Evolutionary conservation across 495 filamentous ascomycete genomes (phyloP).

Genomic region (Cryomyces antarcticus): DNA sequence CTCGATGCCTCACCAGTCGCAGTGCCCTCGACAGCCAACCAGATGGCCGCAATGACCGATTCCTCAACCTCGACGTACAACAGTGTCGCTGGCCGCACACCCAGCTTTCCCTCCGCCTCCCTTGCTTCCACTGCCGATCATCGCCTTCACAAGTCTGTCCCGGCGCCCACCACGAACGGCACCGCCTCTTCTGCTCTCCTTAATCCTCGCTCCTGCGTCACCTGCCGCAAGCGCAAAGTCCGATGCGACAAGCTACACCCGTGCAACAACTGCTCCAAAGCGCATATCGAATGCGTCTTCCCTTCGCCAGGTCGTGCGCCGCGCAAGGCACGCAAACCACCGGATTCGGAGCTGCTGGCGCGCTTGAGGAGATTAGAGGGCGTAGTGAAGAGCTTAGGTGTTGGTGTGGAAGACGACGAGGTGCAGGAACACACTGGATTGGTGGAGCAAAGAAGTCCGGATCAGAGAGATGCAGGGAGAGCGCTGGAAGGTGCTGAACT

Average conservation of each 20-base stretch:
- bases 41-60: too few relatives aligned
- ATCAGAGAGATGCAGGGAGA: background rate
- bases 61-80: too few relatives aligned
- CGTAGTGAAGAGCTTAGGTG: conserved; percentile 49
- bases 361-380: conserved; percentile 61
- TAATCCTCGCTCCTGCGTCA: conserved; percentile 61
- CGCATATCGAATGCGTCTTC: conserved; percentile 63
- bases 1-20: too few relatives aligned
- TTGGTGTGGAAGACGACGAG: conserved; percentile 21
- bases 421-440: background rate
- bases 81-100: too few relatives aligned
- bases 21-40: too few relatives aligned
- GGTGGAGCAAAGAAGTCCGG: background rate
- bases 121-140: too few relatives aligned
- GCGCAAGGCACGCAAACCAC: conserved; percentile 42
- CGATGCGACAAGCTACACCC: conserved; percentile 71
- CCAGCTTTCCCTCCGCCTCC: too few relatives aligned
- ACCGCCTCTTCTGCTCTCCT: too few relatives aligned
- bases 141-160: too few relatives aligned
- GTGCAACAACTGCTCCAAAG: conserved; percentile 67
- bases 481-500: background rate
- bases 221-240: conserved; percentile 67
- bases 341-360: conserved; percentile 59
- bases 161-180: too few relatives aligned
- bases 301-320: conserved; percentile 68